Base-by-base conservation (phyloP, 129 eudicot species). In the Tagetes erecta region DNA sequence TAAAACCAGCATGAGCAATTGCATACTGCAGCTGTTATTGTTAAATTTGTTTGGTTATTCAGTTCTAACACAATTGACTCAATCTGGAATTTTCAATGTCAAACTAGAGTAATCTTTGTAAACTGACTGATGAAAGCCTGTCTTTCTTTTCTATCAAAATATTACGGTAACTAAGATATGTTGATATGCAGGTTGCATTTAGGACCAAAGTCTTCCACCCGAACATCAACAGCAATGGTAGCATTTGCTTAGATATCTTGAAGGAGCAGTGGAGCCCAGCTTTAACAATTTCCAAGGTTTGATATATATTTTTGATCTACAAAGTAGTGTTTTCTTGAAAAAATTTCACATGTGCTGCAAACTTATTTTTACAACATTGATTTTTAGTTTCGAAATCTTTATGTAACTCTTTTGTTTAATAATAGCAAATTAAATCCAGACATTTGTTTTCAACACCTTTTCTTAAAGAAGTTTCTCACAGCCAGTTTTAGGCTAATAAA, bases 251-350 rank as follows among this genome's bases (percentile, higher is more conserved):
- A 34, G 81, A 81, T 41, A 81, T 81, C 52, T 41, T 81, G 47
- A 81, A 81, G 69, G 81, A 81, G 58, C 84, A 80, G 37, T 80
- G 84, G 84, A 80, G 84, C 73, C 84, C 84, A 40, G 84, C 84
- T 59, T 75, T 80, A 34, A 80, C 84, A 38, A 80, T 80, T 55
- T 80, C 84, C 45, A 80, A 80, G 80, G 84, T 80, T 68, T 49
- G 68, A 44, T 45, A 49, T 37, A 69, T 78, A 20, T 20, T 20
- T 20, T 20, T 20, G 27, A 20, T n/a, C 44, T 6, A 35, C 31
- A 37, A 11, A 39, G 2, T 1, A 6, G 11, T 13, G 11, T 13
- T 62, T 6, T 45, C 14, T 14, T 69, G 4, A 8, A 31, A 9
- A 39, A 27, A 39, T 56, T 6, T 39, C 4, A 4, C 33, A 30